Percentiles rank a stretch among this genome's conserved stretches.
Evolutionary conservation across 352 stramenopile genomes (phyloP).

Genomic region (Phytopythium boreale): DNA sequence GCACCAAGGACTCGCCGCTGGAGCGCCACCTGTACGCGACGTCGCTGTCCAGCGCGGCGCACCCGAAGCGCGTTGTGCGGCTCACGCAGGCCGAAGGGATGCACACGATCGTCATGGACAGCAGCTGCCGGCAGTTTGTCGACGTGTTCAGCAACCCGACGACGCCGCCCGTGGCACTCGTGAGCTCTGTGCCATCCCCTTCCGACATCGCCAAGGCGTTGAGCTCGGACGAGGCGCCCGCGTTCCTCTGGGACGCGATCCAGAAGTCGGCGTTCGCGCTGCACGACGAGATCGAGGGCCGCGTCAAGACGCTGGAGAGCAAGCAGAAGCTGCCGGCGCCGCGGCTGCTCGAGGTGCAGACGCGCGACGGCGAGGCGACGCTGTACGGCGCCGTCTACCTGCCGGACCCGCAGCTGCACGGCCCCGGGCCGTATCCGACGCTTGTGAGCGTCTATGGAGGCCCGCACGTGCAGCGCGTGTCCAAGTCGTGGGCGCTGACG

Average conservation of each 20-base stretch:
- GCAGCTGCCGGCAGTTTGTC: conserved; percentile 70
- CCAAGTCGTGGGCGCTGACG: conserved; percentile 89
- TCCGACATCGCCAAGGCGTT: neutral
- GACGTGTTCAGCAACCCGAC: conserved; percentile 81
- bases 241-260: conserved; percentile 37
- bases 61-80: conserved; percentile 48
- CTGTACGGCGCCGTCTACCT: conserved; percentile 93
- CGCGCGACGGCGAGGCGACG: conserved; percentile 77
- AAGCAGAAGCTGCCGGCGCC: conserved; percentile 55
- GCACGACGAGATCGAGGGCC: conserved; percentile 58
- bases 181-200: conserved; percentile 47
- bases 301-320: conserved; percentile 43
- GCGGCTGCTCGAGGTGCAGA: conserved; percentile 75
- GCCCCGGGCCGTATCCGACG: conserved; percentile 91
- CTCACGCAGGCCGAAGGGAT: conserved; percentile 83
- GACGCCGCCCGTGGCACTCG: conserved; percentile 54
- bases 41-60: conserved; percentile 40
- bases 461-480: conserved; percentile 95
- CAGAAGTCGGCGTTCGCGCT: conserved; percentile 42
- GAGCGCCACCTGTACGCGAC: conserved; percentile 91
- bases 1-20: conserved; percentile 83
- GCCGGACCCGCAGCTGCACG: conserved; percentile 83
- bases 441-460: conserved; percentile 96
- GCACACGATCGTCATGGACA: conserved; percentile 91
- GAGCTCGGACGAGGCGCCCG: conserved; percentile 7